Conservation (phyloP, 2,329 filamentous ascomycete species). For the Annulohypoxylon truncatum region DNA sequence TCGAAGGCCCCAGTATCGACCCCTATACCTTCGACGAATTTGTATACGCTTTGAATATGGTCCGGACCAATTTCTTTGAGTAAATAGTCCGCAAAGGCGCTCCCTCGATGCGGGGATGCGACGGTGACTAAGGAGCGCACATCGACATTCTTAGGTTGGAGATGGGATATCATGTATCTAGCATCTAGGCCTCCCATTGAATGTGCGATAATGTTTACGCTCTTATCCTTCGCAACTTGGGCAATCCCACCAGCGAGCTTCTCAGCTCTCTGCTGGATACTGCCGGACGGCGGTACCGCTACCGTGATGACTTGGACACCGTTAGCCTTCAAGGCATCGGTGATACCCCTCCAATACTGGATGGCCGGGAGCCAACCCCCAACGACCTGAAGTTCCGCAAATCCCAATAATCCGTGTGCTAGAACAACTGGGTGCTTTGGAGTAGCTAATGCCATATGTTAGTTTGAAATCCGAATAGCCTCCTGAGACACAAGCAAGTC, state of each 20-base stretch:
- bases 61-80: conserved; percentile 60
- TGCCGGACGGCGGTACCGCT: conserved; percentile 70
- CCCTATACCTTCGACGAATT: conserved; percentile 61
- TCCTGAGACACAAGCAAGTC: background rate
- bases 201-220: conserved; percentile 82
- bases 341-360: conserved; percentile 74
- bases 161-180: conserved; percentile 71
- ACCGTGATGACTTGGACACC: conserved; percentile 68
- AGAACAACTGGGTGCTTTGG: conserved; percentile 73
- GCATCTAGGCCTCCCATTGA: conserved; percentile 75
- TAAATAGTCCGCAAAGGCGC: conserved; percentile 66
- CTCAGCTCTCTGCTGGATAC: conserved; percentile 69
- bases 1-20: conserved; percentile 70
- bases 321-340: conserved; percentile 65
- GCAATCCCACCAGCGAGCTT: conserved; percentile 67
- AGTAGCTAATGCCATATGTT: conserved; percentile 55
- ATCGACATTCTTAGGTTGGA: conserved; percentile 59
- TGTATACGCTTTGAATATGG: conserved; percentile 66
- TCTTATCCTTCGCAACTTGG: conserved; percentile 57
- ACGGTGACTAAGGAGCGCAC: conserved; percentile 66
- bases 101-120: conserved; percentile 67
- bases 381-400: conserved; percentile 66
- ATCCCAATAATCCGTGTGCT: conserved; percentile 73
- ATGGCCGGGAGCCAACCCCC: conserved; percentile 64
- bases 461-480: conserved; percentile 7